Evolutionary conservation across 2,329 filamentous ascomycete species (phyloP), one percentile per base, ranked within the genome.

Genomic region (Exophiala phaeomuriformis): DNA sequence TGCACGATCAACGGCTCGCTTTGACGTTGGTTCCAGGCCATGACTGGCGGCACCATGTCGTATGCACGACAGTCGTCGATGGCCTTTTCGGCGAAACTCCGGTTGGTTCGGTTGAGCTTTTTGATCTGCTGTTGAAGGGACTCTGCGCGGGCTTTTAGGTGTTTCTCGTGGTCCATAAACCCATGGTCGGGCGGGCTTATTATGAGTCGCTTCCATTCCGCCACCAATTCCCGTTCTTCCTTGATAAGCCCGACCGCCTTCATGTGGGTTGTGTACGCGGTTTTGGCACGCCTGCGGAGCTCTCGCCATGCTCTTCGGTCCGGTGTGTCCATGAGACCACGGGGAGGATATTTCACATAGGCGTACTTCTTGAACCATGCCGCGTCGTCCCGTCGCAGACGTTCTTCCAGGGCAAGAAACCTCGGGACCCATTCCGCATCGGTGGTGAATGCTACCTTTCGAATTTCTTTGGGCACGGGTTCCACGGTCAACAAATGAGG

Each of bases 11-110:
- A 51, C 4, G 63, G 63, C 29, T 64, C 56, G 12, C 40, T 28
- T 40, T 51, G 36, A 31, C 61, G 60, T 3, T 49, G 41, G 42
- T 61, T 53, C 61, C 61, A 64, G 9, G 47, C 33, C 19, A 63
- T 42, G 29, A 57, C 47, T 7, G 48, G 55, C 2, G 60, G 60
- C 5, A 43, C 27, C 40, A 50, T 44, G 41, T 60, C 53, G 36
- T 48, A 52, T 4, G 54, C 58, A 41, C 60, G 51, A 37, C 53
- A 62, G 41, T 63, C 61, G 47, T 64, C 63, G 33, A 61, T 54
- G 12, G 51, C 58, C 41, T 63, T 63, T 30, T 57, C 39, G 10
- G 53, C 52, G n/a, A 50, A 53, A 32, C 51, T 28, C 32, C 55
- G 50, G 48, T 56, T 54, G 10, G 51, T 59, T 29, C 47, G 44